Base-by-base conservation (phyloP, 1,284 basidiomycete species). In the Laetiporus sulphureus region DNA sequence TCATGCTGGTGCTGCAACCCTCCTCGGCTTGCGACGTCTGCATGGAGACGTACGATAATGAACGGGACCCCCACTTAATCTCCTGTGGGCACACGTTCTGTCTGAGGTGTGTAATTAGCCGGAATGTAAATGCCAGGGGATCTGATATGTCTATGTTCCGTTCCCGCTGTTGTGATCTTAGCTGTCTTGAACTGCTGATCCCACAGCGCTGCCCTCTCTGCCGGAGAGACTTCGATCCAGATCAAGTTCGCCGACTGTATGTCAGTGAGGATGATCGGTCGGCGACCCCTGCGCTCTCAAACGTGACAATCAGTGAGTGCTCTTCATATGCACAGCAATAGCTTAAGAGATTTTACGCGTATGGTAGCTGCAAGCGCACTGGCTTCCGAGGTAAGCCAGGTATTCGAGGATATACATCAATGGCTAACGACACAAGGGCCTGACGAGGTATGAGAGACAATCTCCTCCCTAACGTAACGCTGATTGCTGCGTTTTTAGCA, bases 1-100 rank as follows among this genome's bases (percentile, higher is more conserved):
- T 46, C 55, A 73, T 73, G 71, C 64, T 73, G 34, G 63, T 72
- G 45, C 55, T 73, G 47, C 65, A 67, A 40, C 54, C 59, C 41
- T 62, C 62, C 51, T 73, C 71, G 31, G 63, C 62, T 5, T 73
- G 71, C 62, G 71, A 73, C 49, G 63, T 73, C 52, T 73, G 71
- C 50, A 61, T 71, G 42, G 71, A 73, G 38, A 54, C 54, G 39
- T 72, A 72, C 49, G 57, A 57, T 31, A 60, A 61, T 31, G 54
- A 44, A 16, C 43, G 43, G 21, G 48, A 58, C 1, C 69, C 69
- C 32, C 62, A 71, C 46, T 56, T 61, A 42, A 71, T 73, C 47
- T 30, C 62, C 18, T 73, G 71, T 35, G 70, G 70, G 8, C 70
- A 73, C 43, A 63, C 65, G 33, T 71, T 73, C 57, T 72, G 60